Evolutionary conservation across 2,329 filamentous ascomycete species (phyloP), one percentile per base, ranked within the genome.

Genomic region (Penicillium occitanis): DNA sequence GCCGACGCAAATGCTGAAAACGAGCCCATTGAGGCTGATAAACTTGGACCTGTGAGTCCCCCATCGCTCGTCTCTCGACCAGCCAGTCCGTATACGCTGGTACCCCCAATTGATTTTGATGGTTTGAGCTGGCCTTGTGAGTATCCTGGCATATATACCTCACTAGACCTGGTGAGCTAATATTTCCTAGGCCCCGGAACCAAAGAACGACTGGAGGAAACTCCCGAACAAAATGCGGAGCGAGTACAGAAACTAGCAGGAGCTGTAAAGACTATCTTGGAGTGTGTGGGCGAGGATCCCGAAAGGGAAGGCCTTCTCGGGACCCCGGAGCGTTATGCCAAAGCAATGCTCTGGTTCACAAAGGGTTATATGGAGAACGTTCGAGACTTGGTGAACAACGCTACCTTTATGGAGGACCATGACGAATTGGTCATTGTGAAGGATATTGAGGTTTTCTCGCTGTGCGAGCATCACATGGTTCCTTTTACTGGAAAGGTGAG

Each of bases 401-500:
- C 95, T 19, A 91, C 98, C 63, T 99, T 99, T 80, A 90, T 97
- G 73, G 95, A 98, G 78, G 92, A 94, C 69, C 94, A 98, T 75
- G 95, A 97, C 74, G 95, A 99, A 80, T 87, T 99, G 81, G 93
- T 99, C 35, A 97, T 98, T 73, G 92, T 99, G 67, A 97, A 96
- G 81, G 93, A 98, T 74, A 98, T 99, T 73, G 93, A 97, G 76
- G 87, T 98, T 13, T 96, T 93, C 79, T 94, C 91, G 69, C 83
- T 98, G 51, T 99, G 95, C 83, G 95, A 99, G 82, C 95, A 99
- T 78, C 95, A 99, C 76, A 86, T 99, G 76, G 94, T 99, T 7
- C 95, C 95, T 0, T 99, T 99, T 74, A 94, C 87, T 2, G 95
- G 95, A 73, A 98, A 97, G 87, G 92, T 93, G 83, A 22, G 48